Base-by-base conservation (phyloP, 495 filamentous ascomycete genomes). In the Aspergillus nidulans region DNA sequence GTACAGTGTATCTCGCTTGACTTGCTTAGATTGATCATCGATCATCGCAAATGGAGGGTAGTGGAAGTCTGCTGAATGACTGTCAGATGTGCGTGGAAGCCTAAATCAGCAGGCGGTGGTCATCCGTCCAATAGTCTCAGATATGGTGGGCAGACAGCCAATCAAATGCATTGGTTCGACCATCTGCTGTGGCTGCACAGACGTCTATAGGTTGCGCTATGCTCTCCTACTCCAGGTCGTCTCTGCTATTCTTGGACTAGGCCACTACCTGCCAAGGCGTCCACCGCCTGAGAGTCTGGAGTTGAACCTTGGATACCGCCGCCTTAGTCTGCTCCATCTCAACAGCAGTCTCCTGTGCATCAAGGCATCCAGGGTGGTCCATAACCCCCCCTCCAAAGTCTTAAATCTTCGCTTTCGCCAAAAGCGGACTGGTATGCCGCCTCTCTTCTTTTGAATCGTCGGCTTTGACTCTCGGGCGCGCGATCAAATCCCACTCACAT, bases 221-320 rank as follows among this genome's bases (percentile, higher is more conserved):
- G 15, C 36, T 5, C 4, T 12, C 36, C n/a, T n/a, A 18, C 13
- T n/a, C n/a, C 16, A 8, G 28, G 24, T 52, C 54, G 49, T 19
- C 47, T 56, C 55, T 50, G 48, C 57, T 56, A 47, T 36, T 55
- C 61, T 54, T 20, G 58, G 61, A 39, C 55, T 60, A 63, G 61
- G 39, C 18, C 56, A 59, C 59, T 56, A 57, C 53, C 50, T 45
- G 25, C 32, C 48, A 36, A 23, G 28, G 21, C 23, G 19, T 19
- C 52, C 43, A 52, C 50, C 38, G 53, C 53, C 49, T 51, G 55
- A 23, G 16, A 53, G 39, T 38, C 36, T 18, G 26, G 25, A n/a
- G n/a, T 24, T 36, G 36, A 52, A 52, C 48, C 49, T 52, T 52
- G 42, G 16, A 40, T 36, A 52, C 48, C 43, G 26, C 48, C 43